A percentile compares a stretch with the other conserved stretches of the same genome.
Conservation (phyloP, 768 basidiomycete species). For the Naematelia encephala region DNA sequence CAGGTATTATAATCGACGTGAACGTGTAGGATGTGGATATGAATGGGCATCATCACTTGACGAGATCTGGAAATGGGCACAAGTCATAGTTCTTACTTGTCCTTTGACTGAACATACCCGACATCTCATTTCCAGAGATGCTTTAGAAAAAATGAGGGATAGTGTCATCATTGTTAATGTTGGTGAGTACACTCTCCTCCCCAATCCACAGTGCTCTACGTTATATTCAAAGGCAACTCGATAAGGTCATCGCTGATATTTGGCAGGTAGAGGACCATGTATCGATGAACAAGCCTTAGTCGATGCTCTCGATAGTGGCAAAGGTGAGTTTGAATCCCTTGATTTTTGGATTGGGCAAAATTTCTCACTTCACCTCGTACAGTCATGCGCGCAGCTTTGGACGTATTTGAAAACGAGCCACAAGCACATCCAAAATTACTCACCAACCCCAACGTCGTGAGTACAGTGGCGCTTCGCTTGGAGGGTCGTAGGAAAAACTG, state of each 20-base stretch:
- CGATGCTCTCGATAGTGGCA: slow-evolving; percentile 48
- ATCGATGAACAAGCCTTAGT: slow-evolving; percentile 50
- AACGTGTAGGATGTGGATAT: background rate
- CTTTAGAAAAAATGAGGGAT: slow-evolving; percentile 40
- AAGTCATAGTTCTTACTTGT: slow-evolving; percentile 39
- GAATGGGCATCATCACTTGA: slow-evolving; percentile 22
- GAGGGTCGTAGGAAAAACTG: background rate
- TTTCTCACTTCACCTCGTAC: background rate
- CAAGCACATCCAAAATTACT: slow-evolving; percentile 42
- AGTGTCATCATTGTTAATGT: slow-evolving; percentile 48
- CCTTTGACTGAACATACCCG: slow-evolving; percentile 41
- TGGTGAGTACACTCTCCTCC: slow-evolving; percentile 2
- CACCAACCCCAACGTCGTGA: slow-evolving; percentile 32
- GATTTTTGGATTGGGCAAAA: background rate
- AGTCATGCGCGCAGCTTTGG: slow-evolving; percentile 50
- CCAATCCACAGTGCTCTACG: background rate
- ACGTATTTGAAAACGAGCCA: slow-evolving; percentile 52
- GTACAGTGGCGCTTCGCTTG: no score
- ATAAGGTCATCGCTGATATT: background rate
- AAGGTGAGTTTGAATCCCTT: slow-evolving; percentile 21
- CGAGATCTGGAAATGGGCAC: slow-evolving; percentile 35
- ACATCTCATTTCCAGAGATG: slow-evolving; percentile 17
- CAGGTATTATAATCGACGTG: slow-evolving; percentile 46
- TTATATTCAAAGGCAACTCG: no score
- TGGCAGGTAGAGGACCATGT: slow-evolving; percentile 33